Evolutionary conservation across 2,329 filamentous ascomycete genomes (phyloP).

Genomic region (Lachnellula cervina): DNA sequence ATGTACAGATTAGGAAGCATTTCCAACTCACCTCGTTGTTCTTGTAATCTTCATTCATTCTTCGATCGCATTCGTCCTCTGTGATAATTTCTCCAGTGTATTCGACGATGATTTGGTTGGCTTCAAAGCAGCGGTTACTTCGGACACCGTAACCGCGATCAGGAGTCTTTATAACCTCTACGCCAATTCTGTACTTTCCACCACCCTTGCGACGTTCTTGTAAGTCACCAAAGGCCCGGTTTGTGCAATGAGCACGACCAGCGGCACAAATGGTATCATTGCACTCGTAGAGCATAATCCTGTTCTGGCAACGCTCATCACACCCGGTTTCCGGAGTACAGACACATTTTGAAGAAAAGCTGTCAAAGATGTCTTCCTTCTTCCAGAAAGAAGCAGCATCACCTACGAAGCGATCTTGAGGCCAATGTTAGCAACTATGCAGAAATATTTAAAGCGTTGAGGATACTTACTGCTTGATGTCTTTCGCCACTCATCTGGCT

Average conservation of each 20-base stretch:
- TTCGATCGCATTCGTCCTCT: conserved; percentile 83
- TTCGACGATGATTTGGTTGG: conserved; percentile 95
- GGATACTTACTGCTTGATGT: conserved; percentile 74
- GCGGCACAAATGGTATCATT: conserved; percentile 84
- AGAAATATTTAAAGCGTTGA: background rate
- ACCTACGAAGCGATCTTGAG: conserved; percentile 79
- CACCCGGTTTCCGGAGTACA: conserved; percentile 77
- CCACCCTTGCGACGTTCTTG: conserved; percentile 69
- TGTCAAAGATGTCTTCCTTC: conserved; percentile 67
- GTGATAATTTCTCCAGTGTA: conserved; percentile 98
- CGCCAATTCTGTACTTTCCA: conserved; percentile 84
- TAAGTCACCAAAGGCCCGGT: conserved; percentile 81
- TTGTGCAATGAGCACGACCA: conserved; percentile 68
- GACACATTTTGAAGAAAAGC: conserved; percentile 72
- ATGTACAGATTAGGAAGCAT: conserved; percentile 10
- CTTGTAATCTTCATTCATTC: conserved; percentile 92
- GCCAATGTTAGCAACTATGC: conserved; percentile 16
- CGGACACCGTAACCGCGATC: conserved; percentile 90
- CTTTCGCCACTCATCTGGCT: conserved; percentile 89
- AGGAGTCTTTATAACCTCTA: conserved; percentile 87
- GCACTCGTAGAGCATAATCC: conserved; percentile 97
- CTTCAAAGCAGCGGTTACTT: conserved; percentile 79
- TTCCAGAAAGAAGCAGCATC: conserved; percentile 78
- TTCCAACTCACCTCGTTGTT: conserved; percentile 70
- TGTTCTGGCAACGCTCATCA: conserved; percentile 85